Evolutionary conservation across 2,329 filamentous ascomycete species (phyloP), one percentile per base, ranked within the genome.

Genomic region (Cladobotryum mycophilum): DNA sequence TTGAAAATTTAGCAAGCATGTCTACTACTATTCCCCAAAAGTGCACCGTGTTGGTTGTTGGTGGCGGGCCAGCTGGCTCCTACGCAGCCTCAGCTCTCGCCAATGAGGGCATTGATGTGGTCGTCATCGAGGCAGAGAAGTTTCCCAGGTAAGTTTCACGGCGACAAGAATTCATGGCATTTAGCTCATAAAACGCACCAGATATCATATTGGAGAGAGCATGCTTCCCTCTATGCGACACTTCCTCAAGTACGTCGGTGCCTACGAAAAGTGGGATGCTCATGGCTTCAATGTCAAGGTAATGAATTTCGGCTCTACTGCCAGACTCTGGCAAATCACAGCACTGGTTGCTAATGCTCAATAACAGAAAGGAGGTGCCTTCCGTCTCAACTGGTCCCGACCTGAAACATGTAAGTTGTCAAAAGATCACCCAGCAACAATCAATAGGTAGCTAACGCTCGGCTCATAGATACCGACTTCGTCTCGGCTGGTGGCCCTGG

Each of bases 241-340:
- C 46, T 70, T 73, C 36, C 54, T 76, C 1, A 56, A 64, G 4
- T 74, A 75, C 51, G 68, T 75, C 30, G 73, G 73, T 37, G 50
- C 69, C 0, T 64, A 75, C n/a, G 52, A 63, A 1, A 65, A 54
- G 1, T 75, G 73, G 52, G 60, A 68, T 17, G 35, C 43, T 0
- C 56, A 74, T 47, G 72, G 72, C 0, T 75, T 76, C 46, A 38
- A 43, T 1, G 61, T 62, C 22, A 75, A 76, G 64, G 70, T 58
- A 49, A 11, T 14, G 20, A 20, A 20, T 20, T n/a, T 42, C 6
- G 4, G 34, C n/a, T 9, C 15, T 14, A 5, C 20, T 20, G 20
- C 20, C 20, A 5, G 20, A 20, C 20, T 20, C 20, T 3, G 20
- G 20, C 20, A 20, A 20, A 5, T 3, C 3, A 20, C 5, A 5